A percentile compares a stretch with the other conserved stretches of the same genome.
Evolutionary conservation across 352 stramenopile species (phyloP).

Genomic region (Globisporangium middletonii): DNA sequence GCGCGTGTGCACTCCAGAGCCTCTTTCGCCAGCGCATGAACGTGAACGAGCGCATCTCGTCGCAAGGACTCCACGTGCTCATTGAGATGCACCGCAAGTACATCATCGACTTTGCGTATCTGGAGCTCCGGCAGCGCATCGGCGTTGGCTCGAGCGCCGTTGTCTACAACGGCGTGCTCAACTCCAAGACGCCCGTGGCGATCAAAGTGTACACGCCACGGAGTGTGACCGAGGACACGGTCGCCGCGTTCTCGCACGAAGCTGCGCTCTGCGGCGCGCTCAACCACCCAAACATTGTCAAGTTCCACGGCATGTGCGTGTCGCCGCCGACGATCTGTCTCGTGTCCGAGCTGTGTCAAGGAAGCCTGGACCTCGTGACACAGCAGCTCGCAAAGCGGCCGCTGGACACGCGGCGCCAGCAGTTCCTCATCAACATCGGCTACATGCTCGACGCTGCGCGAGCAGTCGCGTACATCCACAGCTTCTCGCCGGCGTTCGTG

Average conservation of each 20-base stretch:
- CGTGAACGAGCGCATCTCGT: constrained; percentile 34
- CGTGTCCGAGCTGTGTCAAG: constrained; percentile 48
- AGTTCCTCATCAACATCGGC: constrained; percentile 26
- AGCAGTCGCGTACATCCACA: constrained; percentile 41
- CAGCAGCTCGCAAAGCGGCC: constrained; percentile 6
- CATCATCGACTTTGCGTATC: constrained; percentile 48
- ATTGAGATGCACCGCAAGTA: constrained; percentile 38
- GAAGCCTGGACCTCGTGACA: constrained; percentile 25
- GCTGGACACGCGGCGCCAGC: constrained; percentile 13
- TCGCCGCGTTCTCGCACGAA: constrained; percentile 43
- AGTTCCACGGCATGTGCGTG: constrained; percentile 82
- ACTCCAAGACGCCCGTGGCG: constrained; percentile 31
- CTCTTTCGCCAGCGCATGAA: constrained; percentile 20
- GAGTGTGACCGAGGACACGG: constrained; percentile 32
- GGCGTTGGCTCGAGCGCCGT: constrained; percentile 31
- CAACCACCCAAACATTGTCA: constrained; percentile 56
- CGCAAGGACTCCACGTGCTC: constrained; percentile 39
- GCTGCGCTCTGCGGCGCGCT: constrained; percentile 32
- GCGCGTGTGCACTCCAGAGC: constrained; percentile 33
- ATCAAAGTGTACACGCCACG: constrained; percentile 61
- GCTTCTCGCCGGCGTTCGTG: constrained; percentile 42
- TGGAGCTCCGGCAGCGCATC: constrained; percentile 35
- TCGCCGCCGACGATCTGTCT: constrained; percentile 44
- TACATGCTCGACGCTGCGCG: constrained; percentile 44
- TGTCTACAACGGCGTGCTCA: constrained; percentile 38